Percentiles rank a stretch among this genome's conserved stretches.
Conservation (phyloP, 1,284 basidiomycete genomes). For the Cutaneotrichosporon dermatis region DNA sequence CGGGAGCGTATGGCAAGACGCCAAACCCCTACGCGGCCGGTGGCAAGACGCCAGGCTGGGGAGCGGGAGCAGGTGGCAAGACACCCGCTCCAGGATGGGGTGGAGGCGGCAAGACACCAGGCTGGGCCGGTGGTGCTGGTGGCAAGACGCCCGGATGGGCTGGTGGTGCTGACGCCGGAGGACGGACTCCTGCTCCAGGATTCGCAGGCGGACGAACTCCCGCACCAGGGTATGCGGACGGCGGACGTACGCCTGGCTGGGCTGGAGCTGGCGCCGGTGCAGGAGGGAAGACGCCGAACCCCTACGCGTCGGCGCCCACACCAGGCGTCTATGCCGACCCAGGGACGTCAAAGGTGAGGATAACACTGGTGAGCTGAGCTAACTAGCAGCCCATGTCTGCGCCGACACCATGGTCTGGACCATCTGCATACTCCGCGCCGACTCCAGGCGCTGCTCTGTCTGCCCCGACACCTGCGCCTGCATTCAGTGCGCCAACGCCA, state of each 20-base stretch:
- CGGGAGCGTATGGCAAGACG: slow-evolving; percentile 54
- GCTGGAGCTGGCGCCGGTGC: slow-evolving; percentile 8
- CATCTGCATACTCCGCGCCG: slow-evolving; percentile 34
- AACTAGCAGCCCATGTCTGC: slow-evolving; percentile 33
- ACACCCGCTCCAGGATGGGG: slow-evolving; percentile 53
- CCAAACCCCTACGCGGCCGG: slow-evolving; percentile 66
- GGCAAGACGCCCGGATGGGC: slow-evolving; percentile 57
- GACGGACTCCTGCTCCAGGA: slow-evolving; percentile 34
- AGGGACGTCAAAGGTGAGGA: slow-evolving; percentile 25
- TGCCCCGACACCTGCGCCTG: slow-evolving; percentile 53
- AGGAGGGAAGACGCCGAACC: slow-evolving; percentile 57
- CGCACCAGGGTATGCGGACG: slow-evolving; percentile 27
- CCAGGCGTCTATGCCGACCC: slow-evolving; percentile 26
- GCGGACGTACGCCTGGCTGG: slow-evolving; percentile 48
- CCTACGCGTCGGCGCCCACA: slow-evolving; percentile 50
- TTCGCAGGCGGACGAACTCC: slow-evolving; percentile 33
- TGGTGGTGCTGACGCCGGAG: slow-evolving; percentile 44
- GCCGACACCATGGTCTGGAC: slow-evolving; percentile 53
- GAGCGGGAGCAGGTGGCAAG: slow-evolving; percentile 50
- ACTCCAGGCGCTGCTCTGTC: slow-evolving; percentile 37
- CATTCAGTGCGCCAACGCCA: slow-evolving; percentile 48
- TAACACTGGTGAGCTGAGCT: no score
- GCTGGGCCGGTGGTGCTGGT: slow-evolving; percentile 55
- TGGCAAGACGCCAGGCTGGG: slow-evolving; percentile 50
- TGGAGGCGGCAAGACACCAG: slow-evolving; percentile 51